Evolutionary conservation across 31 red algal genomes (phyloP), one percentile per base, ranked within the genome.

Genomic region (Odonthalia washingtoniensis): DNA sequence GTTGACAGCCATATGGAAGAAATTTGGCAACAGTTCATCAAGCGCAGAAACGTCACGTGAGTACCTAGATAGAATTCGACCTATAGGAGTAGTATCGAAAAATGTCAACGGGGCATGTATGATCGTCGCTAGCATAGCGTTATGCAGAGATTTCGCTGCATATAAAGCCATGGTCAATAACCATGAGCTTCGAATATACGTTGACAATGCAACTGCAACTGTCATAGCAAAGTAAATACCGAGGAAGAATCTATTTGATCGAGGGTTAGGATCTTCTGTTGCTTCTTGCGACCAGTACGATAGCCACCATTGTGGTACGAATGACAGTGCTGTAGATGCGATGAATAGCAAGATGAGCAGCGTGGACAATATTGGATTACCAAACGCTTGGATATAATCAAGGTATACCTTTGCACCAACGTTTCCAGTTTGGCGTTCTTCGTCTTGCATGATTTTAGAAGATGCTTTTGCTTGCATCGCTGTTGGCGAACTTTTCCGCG

Each of bases 51-150:
- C 82, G 85, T 98, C 96, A 63, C 89, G 69, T 3, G 93, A 89
- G 34, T 95, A 99, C 32, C 98, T 88, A 57, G 86, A 90, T 61
- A 99, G 75, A 46, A 99, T 95, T 40, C 98, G 90, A 37, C 98
- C 98, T 16, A 97, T 94, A 0, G 98, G 98, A 57, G 98, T 99
- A 0, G 85, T 87, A 46, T 99, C 98, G 75, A 97, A 99, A 74
- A 99, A 99, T 39, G 86, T 75, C 61, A 99, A 81, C 0, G 98
- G 98, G 57, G 98, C 95, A 6, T 86, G 70, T 33, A 99, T 66
- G 28, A 99, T 93, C 67, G 89, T 91, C 42, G 66, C 30, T 9
- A 97, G 30, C 92, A 97, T 91, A 12, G 74, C 67, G 28, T 84
- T 62, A 27, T 99, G 98, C 78, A 99, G 49, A 43, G 60, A 77